Percentiles rank a stretch among this genome's conserved stretches.
These are phyloP conservation scores for Quercus mongolica DNA, from an alignment of 306 rosid genomes.

Conservation along the genomic window DNA sequence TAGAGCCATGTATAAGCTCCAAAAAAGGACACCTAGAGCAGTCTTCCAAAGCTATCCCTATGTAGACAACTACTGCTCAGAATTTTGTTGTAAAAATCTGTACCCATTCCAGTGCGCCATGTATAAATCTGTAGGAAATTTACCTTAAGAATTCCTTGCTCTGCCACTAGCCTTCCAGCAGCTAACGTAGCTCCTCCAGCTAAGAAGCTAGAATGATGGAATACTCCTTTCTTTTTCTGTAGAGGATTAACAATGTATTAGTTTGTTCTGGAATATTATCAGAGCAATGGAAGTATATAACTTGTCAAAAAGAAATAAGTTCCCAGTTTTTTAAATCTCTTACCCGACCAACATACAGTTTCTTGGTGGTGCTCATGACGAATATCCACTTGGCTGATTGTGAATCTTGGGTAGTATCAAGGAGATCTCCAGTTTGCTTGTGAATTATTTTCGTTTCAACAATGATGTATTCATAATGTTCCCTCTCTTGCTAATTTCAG, in stretches of 20 bases:
- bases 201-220: constrained; percentile 91
- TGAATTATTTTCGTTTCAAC: constrained; percentile 55
- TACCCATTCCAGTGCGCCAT: not conserved
- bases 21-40: not conserved
- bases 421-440: constrained; percentile 57
- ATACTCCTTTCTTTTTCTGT: constrained; percentile 81
- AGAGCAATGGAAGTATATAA: not conserved
- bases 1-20: not conserved
- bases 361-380: constrained; percentile 87
- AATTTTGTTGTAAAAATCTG: not conserved
- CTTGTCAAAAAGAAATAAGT: not conserved
- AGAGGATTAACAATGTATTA: constrained; percentile 13
- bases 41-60: not conserved
- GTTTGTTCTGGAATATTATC: not conserved
- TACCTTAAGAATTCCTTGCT: constrained; percentile 77
- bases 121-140: not conserved
- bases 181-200: constrained; percentile 92
- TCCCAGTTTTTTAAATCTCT: constrained; percentile 23
- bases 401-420: constrained; percentile 47
- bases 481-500: constrained; percentile 70
- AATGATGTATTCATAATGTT: constrained; percentile 54
- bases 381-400: constrained; percentile 75
- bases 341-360: constrained; percentile 86
- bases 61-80: not conserved
- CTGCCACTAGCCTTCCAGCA: constrained; percentile 82